Evolutionary conservation across 805 yeast genomes (phyloP), one percentile per base, ranked within the genome.

Genomic region (Saccharomycopsis lassenensis): DNA sequence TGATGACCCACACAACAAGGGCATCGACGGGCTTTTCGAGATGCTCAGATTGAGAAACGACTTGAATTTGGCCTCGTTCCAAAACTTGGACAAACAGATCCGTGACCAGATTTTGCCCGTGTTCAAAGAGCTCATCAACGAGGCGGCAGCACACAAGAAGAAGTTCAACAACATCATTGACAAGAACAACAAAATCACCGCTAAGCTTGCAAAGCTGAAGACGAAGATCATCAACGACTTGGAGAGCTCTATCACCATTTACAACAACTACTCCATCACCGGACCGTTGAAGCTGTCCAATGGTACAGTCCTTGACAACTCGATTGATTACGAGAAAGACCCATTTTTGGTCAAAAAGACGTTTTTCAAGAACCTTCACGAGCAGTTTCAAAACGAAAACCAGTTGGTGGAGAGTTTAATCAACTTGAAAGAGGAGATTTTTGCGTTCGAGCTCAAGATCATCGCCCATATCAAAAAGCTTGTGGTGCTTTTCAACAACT

Each of bases 11-110:
- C 46, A 42, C 28, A 40, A 35, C 25, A 29, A 29, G n/a, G 46
- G 46, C 10, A 39, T 42, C 27, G 46, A 42, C 31, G 46, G 46
- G 18, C 21, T 42, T 12, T 42, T 42, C 26, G 46, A 42, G 29
- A 26, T 39, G 40, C 28, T 42, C 24, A 12, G 46, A 29, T 21
- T 16, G 5, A 42, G 33, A 29, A 42, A 35, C 28, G 46, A 42
- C 16, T 33, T 40, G 37, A 40, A 42, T 26, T 29, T 42, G 14
- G 23, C 33, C 5, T 22, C 35, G 14, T 18, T 36, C 24, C 20
- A 31, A 6, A 36, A 31, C 15, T 35, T 42, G 38, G 46, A 42
- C 31, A 35, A 39, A 15, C 39, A 42, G 16, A 27, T 42, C 16
- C 35, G 31, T 25, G 40, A 39, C 23, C 39, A 42, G 17, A 29